Evolutionary conservation across 768 basidiomycete species (phyloP), one percentile per base, ranked within the genome.

Genomic region (Rhizopogon vinicolor): DNA sequence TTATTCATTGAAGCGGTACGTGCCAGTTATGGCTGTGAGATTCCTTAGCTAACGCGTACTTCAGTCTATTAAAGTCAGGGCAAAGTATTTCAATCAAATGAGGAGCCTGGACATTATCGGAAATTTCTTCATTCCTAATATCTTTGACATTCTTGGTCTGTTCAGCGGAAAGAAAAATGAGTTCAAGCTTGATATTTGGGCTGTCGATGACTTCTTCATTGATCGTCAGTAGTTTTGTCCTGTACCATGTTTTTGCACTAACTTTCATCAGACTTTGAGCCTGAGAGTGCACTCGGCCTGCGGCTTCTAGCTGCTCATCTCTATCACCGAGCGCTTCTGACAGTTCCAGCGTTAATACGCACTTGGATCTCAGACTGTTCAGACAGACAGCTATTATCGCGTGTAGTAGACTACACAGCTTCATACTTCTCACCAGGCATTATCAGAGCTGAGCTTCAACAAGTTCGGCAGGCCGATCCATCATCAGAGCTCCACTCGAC

Each of bases 401-500:
- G 87, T 3, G 78, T 98, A 56, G 79, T 86, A 5, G 74, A 80
- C 33, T 94, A 91, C 69, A 96, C 93, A 0, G 84, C 91, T 0
- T 77, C 81, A 16, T 78, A 91, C 72, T 92, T 97, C 74, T 96
- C 95, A 1, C 93, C 95, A 0, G 83, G 91, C 41, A 84, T 99
- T 64, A 89, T 96, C 65, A 78, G 74, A 13, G 77, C 89, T 6
- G 95, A 98, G 64, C 77, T 98, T n/a, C 78, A 83, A 4, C 84
- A 83, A 41, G 79, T 95, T 51, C 83, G 80, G 58, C 77, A 77
- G 29, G 77, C 85, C 9, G 77, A 77, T 39, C 72, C 73, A 8
- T 68, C 75, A 3, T 74, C 79, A n/a, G 82, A 82, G 54, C 74
- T 90, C 35, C 54, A 58, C 6, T 70, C 76, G 2, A 91, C 91